Percentiles rank a stretch among this genome's conserved stretches.
Conservation (phyloP, 768 basidiomycete species). For the Serendipita sp. region DNA sequence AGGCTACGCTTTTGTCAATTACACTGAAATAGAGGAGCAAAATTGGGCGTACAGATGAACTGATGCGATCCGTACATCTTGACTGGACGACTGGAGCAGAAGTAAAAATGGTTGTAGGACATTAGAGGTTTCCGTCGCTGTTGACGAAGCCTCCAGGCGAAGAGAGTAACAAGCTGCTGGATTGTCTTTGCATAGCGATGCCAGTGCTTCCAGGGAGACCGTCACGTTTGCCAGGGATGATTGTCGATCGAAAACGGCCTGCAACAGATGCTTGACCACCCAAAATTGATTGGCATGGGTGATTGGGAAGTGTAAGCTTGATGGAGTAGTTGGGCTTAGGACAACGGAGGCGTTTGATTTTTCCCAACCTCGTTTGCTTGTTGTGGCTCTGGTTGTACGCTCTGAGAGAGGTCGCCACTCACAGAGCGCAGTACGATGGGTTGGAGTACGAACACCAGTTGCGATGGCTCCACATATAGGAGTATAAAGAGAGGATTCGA, state of each 20-base stretch:
- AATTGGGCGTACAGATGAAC: constrained; percentile 27
- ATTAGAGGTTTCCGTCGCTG: background rate
- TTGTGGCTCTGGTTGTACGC: constrained; percentile 33
- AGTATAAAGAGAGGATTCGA: constrained; percentile 27
- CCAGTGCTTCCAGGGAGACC: constrained; percentile 37
- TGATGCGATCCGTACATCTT: constrained; percentile 20
- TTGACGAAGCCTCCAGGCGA: background rate
- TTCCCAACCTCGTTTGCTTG: constrained; percentile 60
- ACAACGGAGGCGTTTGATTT: constrained; percentile 23
- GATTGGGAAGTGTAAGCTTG: background rate
- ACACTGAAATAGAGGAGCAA: background rate
- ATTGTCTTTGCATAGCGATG: constrained; percentile 52
- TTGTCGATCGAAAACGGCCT: background rate
- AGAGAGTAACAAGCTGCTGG: constrained; percentile 34
- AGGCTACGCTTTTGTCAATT: background rate
- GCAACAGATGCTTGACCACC: background rate
- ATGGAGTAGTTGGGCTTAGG: background rate
- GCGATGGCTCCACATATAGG: constrained; percentile 47
- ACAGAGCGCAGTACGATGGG: constrained; percentile 35
- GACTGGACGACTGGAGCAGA: background rate
- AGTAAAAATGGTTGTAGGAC: background rate
- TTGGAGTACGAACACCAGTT: constrained; percentile 31
- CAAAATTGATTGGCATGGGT: background rate
- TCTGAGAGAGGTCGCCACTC: constrained; percentile 51
- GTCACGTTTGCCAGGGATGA: background rate